phyloP scores from a whole-genome alignment of 1,284 basidiomycete genomes.

The Puccinia horiana region DNA sequence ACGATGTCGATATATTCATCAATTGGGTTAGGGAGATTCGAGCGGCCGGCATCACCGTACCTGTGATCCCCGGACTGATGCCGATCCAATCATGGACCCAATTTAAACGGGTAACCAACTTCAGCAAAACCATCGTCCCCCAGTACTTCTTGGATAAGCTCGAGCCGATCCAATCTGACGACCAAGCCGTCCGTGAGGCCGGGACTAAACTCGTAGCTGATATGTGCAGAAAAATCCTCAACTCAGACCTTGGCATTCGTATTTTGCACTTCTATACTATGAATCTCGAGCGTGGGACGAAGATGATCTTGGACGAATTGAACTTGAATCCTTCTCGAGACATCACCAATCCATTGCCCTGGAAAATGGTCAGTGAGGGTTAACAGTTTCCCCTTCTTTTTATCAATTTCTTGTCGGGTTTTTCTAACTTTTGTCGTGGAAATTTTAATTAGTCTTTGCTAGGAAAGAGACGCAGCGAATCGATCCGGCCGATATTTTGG shows the following conservation, averaged over 20 bases:
- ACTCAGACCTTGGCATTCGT: conserved; percentile 52
- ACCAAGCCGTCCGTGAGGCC: conserved; percentile 52
- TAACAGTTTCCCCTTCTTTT: background rate
- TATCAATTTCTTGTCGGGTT: conserved; percentile 51
- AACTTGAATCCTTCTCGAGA: conserved; percentile 77
- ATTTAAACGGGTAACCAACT: conserved; percentile 84
- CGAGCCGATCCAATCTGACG: conserved; percentile 68
- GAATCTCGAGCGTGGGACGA: conserved; percentile 69
- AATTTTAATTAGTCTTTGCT: conserved; percentile 70
- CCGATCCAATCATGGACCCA: conserved; percentile 95
- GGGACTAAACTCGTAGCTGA: conserved; percentile 54
- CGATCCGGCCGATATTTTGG: conserved; percentile 93
- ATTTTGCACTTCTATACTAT: conserved; percentile 59
- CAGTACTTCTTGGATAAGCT: conserved; percentile 70
- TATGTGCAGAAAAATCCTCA: conserved; percentile 52
- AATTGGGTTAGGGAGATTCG: conserved; percentile 76
- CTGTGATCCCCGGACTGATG: conserved; percentile 95
- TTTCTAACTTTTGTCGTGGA: conserved; percentile 11
- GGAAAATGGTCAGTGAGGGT: conserved; percentile 60
- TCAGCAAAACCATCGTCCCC: conserved; percentile 82
- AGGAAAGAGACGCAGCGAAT: conserved; percentile 79
- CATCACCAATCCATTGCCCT: conserved; percentile 73
- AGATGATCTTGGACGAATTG: conserved; percentile 78
- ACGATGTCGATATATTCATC: conserved; percentile 83
- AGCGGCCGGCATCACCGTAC: conserved; percentile 79